Conservation (phyloP, 257 asterid species). For the Cynanchum wilfordii region DNA sequence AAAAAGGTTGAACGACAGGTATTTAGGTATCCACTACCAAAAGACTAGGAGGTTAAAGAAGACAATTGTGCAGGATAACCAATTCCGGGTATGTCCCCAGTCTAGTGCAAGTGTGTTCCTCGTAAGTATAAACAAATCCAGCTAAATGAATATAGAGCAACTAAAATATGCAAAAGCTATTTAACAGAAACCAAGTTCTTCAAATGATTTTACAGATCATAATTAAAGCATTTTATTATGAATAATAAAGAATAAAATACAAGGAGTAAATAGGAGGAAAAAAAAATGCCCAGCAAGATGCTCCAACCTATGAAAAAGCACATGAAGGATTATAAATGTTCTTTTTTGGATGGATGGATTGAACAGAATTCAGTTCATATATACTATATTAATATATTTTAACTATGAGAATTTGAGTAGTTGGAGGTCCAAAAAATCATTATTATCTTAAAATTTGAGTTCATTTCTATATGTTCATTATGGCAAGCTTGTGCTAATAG, state of each 20-base stretch:
- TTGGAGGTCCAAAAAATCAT: neutral
- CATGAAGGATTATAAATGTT: neutral
- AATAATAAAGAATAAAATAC: neutral
- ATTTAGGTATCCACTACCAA: neutral
- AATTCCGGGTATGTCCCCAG: neutral
- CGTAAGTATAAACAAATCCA: neutral
- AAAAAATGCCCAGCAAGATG: neutral
- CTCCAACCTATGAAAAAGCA: neutral
- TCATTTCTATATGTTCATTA: neutral
- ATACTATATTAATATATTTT: neutral
- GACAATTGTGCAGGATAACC: neutral
- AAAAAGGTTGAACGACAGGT: neutral
- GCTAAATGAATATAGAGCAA: neutral
- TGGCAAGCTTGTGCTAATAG: neutral
- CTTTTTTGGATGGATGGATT: neutral
- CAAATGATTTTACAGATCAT: neutral
- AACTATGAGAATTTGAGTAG: neutral
- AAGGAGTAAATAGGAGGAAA: neutral
- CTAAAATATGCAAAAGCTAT: too few relatives aligned
- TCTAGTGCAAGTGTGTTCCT: neutral
- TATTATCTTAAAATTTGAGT: neutral
- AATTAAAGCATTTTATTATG: neutral
- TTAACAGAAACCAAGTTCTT: neutral
- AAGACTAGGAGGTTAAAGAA: neutral
- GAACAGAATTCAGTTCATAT: neutral